Evolutionary conservation across 768 basidiomycete genomes (phyloP).

Genomic region (Mycena leptocephala): DNA sequence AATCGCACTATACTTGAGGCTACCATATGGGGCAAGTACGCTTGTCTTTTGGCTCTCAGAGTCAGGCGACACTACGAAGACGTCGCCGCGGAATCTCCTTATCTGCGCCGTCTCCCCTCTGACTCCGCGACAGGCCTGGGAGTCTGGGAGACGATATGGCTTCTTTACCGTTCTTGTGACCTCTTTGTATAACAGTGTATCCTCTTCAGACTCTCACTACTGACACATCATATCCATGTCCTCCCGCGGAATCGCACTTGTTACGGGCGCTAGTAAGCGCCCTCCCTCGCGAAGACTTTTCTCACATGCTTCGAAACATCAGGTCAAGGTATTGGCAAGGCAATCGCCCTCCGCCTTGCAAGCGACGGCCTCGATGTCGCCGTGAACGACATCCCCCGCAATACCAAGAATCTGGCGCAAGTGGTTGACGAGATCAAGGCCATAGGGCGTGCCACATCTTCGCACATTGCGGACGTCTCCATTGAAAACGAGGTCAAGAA

Average conservation of each 20-base stretch:
- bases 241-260: not conserved
- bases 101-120: no score
- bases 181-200: no score
- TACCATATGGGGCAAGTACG: no score
- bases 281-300: not conserved
- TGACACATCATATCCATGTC: not conserved
- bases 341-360: conserved; percentile 59
- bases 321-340: conserved; percentile 60
- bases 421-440: conserved; percentile 44
- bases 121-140: no score
- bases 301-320: not conserved
- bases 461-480: conserved; percentile 35
- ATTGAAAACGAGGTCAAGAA: conserved; percentile 41
- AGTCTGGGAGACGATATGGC: no score
- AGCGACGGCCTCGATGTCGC: conserved; percentile 57
- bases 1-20: no score
- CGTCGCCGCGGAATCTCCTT: no score
- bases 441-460: conserved; percentile 24
- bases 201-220: no score
- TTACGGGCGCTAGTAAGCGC: not conserved
- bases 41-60: no score
- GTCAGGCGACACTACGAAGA: no score
- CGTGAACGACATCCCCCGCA: conserved; percentile 53
- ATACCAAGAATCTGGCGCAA: conserved; percentile 41
- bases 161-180: no score